Conservation (phyloP, 805 yeast species). For the Saturnispora diversa region DNA sequence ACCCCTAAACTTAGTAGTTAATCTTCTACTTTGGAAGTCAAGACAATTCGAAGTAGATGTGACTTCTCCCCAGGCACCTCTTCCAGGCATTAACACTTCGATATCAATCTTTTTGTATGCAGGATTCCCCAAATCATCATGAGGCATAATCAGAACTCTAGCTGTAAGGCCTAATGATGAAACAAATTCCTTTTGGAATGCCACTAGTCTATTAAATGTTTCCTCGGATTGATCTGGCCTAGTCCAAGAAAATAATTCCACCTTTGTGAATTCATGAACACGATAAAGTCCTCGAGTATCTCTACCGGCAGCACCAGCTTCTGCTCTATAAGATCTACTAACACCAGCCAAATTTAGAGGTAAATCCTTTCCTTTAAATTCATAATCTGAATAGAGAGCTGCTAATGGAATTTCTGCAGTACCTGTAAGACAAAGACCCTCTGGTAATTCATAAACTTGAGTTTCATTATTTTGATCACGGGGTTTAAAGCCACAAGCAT, state of each 20-base stretch:
- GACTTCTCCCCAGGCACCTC: conserved; percentile 86
- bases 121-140: conserved; percentile 87
- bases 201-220: conserved; percentile 52
- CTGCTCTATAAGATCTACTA: conserved; percentile 85
- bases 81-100: conserved; percentile 98
- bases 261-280: conserved; percentile 94
- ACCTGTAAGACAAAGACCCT: conserved; percentile 65
- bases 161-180: conserved; percentile 67
- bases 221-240: conserved; percentile 33
- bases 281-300: conserved; percentile 89
- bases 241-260: conserved; percentile 80
- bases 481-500: conserved; percentile 93
- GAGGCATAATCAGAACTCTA: conserved; percentile 80
- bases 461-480: conserved; percentile 80
- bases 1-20: conserved; percentile 53
- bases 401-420: conserved; percentile 96
- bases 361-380: conserved; percentile 26
- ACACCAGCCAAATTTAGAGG: conserved; percentile 69
- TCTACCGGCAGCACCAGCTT: conserved; percentile 93
- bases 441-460: conserved; percentile 64
- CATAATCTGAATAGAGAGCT: conserved; percentile 53
- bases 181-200: conserved; percentile 59
- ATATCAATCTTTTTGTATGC: conserved; percentile 87
- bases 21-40: conserved; percentile 81
- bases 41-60: conserved; percentile 88